phyloP scores from a whole-genome alignment of 257 asterid species.

The Rauvolfia tetraphylla region DNA sequence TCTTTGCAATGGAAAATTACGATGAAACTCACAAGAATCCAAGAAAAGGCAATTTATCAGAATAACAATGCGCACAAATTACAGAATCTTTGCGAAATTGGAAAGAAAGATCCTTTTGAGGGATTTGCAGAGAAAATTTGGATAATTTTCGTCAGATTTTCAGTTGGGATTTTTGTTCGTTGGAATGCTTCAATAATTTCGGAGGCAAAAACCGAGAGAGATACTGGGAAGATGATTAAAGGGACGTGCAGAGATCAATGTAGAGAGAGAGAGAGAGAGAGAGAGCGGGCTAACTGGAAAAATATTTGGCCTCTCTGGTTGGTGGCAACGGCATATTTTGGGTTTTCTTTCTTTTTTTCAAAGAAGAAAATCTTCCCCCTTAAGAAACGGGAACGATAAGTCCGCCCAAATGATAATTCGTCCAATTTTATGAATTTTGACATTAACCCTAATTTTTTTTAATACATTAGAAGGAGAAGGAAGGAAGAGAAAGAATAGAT shows the following conservation, averaged over 20 bases:
- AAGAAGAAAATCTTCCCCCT: too few species aligned
- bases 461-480: too few species aligned
- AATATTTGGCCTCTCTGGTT: neutral
- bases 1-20: conserved; percentile 8
- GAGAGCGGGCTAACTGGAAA: neutral
- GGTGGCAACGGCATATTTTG: neutral
- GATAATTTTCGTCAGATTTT: conserved; percentile 34
- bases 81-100: neutral
- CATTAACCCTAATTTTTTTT: too few species aligned
- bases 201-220: conserved; percentile 42
- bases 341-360: neutral
- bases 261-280: neutral
- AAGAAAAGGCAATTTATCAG: neutral
- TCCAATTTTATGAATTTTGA: too few species aligned
- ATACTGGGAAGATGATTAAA: conserved; percentile 22
- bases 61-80: neutral
- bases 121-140: conserved; percentile 22
- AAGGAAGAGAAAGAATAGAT: too few species aligned
- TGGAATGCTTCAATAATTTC: conserved; percentile 48
- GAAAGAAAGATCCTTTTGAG: conserved; percentile 13
- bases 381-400: too few species aligned
- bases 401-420: too few species aligned
- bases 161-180: conserved; percentile 62
- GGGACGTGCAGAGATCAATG: conserved; percentile 43
- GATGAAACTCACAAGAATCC: neutral